These are phyloP conservation scores for Aspergillus campestris DNA, from an alignment of 495 filamentous ascomycete species.

Conservation along the genomic window DNA sequence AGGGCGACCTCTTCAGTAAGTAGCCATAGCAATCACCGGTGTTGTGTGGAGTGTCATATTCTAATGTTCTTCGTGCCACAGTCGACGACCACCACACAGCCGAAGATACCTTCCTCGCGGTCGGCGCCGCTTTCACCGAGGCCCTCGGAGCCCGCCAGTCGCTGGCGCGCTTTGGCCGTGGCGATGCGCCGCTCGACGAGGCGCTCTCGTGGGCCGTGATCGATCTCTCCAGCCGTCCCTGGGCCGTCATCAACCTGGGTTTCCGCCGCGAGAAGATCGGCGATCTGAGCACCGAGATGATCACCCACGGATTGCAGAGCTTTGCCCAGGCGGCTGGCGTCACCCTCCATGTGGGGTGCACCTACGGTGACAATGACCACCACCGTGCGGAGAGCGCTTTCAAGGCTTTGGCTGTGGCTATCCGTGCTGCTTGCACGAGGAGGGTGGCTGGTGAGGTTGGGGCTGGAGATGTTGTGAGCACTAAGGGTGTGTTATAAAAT, in stretches of 20 bases:
- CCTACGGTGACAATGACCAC: slow-evolving; percentile 89
- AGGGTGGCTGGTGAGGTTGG: slow-evolving; percentile 64
- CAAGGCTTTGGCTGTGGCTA: slow-evolving; percentile 86
- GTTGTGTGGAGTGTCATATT: background rate
- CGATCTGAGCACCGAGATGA: slow-evolving; percentile 89
- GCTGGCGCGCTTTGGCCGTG: slow-evolving; percentile 80
- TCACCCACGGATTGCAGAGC: slow-evolving; percentile 88
- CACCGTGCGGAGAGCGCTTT: slow-evolving; percentile 95
- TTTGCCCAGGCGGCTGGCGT: slow-evolving; percentile 88
- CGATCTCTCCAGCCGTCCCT: slow-evolving; percentile 88
- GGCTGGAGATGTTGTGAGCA: slow-evolving; percentile 88
- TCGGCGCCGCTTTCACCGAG: slow-evolving; percentile 73
- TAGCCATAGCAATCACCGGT: slow-evolving; percentile 2
- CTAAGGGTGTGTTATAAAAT: slow-evolving; percentile 70
- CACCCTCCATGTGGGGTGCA: slow-evolving; percentile 85
- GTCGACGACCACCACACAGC: slow-evolving; percentile 99
- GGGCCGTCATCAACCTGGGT: slow-evolving; percentile 69
- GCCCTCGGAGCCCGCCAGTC: slow-evolving; percentile 70
- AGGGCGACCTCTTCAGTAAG: slow-evolving; percentile 85
- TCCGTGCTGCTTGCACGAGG: slow-evolving; percentile 62
- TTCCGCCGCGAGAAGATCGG: slow-evolving; percentile 87
- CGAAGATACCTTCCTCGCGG: slow-evolving; percentile 89
- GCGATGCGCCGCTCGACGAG: slow-evolving; percentile 90
- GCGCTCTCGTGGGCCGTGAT: slow-evolving; percentile 89
- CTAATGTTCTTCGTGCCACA: slow-evolving; percentile 19